Evolutionary conservation across 2,329 filamentous ascomycete species (phyloP), one percentile per base, ranked within the genome.

Genomic region (Alternaria hordeiaustralica): DNA sequence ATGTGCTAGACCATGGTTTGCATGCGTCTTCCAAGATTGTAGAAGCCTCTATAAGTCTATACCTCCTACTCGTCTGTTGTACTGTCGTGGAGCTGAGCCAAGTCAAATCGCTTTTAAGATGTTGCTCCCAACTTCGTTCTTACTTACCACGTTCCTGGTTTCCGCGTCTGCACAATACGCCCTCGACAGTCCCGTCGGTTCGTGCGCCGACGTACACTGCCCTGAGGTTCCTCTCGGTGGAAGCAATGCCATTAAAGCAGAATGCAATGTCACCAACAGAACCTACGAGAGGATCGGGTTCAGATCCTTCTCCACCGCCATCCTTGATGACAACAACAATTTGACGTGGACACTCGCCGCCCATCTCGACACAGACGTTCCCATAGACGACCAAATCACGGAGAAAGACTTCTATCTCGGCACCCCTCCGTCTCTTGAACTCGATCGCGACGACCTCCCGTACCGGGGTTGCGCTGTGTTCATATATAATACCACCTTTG

Each of bases 251-350:
- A 13, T 33, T 13, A 26, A 18, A 33, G 47, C 47, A 51, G 26
- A 51, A 51, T 51, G 47, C 47, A 51, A 51, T 13, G 47, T 51
- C 26, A 51, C 47, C 26, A 30, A 51, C 26, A 51, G 25, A 51
- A 33, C 47, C 47, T 33, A 51, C 0, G 18, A 33, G 20, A 20
- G n/a, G 10, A 51, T 51, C 26, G 26, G 47, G 18, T 28, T 51
- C 8, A 26, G 47, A 33, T 33, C 47, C 12, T 51, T 51, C 26
- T 51, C 26, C 26, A 51, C 47, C 18, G 26, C 26, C 20, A 51
- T 51, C 1, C 28, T 28, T 3, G 26, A 33, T 30, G n/a, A 30
- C 18, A 51, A 4, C 12, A 21, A 15, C 47, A 51, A 33, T 33
- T 20, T 51, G 8, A 51, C 26, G 30, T 51, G 26, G 47, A 51